Evolutionary conservation across 1,284 basidiomycete genomes (phyloP), one percentile per base, ranked within the genome.

Genomic region (Golubevia pallescens): DNA sequence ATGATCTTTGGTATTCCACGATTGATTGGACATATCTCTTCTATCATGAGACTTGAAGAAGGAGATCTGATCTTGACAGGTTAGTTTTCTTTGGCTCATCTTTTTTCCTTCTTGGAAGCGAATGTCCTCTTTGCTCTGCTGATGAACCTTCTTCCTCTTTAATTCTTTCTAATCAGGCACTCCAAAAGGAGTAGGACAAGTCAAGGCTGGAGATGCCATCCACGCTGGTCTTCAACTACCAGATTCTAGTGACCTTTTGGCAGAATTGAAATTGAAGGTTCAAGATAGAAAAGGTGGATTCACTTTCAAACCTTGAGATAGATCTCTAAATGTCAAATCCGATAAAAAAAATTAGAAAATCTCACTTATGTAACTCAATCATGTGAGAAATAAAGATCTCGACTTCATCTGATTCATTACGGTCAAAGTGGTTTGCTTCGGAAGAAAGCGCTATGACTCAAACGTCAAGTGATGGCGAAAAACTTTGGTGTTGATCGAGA

Each of bases 1-100:
- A 97, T 99, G 96, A 93, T 98, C 70, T 96, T 96, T 88, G 89
- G 89, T 57, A 93, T 99, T 56, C 94, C 95, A 0, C 88, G 90
- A n/a, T 89, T 99, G 62, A 92, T 99, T 75, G 90, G 93, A 74
- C 94, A 97, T 80, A 90, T 97, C 58, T 95, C 94, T 1, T 92
- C 92, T 16, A 97, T 99, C 86, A 98, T 98, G 95, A 92, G 91
- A 0, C 89, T 98, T 19, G 94, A 97, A 89, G 93, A 92, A 54
- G 77, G 90, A 82, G 72, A 85, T 63, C 58, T 86, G 38, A 62
- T 86, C 19, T 71, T 86, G 21, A 87, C 87, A 1, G 85, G 86
- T 68, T 66, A 61, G 63, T 62, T 42, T 10, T 34, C 28, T 21
- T n/a, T 38, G 5, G 24, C 60, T 24, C 14, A 8, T 19, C 14